phyloP scores from a whole-genome alignment of 2,329 filamentous ascomycete genomes.

The Chaetoscypha palmicola region DNA sequence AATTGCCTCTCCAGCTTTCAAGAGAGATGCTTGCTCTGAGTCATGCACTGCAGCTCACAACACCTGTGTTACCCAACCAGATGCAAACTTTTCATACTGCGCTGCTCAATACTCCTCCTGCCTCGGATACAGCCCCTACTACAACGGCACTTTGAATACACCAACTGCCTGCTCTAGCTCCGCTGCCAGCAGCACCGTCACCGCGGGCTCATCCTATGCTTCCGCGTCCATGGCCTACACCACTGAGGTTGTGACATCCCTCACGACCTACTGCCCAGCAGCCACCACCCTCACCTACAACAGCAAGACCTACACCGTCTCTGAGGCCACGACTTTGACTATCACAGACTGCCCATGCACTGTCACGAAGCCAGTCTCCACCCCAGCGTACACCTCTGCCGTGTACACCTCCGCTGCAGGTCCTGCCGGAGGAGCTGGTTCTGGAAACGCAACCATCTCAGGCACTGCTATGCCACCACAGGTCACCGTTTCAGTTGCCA shows the following conservation, averaged over 20 bases:
- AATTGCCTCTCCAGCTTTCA: background rate
- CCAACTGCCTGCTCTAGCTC: background rate
- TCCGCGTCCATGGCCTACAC: background rate
- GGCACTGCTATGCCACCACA: too few species aligned
- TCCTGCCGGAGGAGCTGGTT: too few species aligned
- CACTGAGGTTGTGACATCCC: slow-evolving; percentile 5
- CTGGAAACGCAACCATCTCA: too few species aligned
- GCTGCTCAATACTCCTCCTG: background rate
- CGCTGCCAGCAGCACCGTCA: background rate
- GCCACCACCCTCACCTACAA: slow-evolving; percentile 7
- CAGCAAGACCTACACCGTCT: slow-evolving; percentile 6
- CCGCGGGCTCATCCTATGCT: background rate
- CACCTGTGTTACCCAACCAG: background rate
- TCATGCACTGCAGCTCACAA: background rate
- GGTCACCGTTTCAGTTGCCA: too few species aligned
- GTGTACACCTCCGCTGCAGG: background rate
- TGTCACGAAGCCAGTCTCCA: slow-evolving; percentile 2
- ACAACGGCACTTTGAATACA: background rate
- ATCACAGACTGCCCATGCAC: slow-evolving; percentile 11
- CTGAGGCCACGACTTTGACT: slow-evolving; percentile 1
- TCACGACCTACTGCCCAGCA: slow-evolving; percentile 8
- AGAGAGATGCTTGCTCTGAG: background rate
- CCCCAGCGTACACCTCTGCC: background rate
- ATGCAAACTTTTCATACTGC: background rate
- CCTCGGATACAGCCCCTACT: background rate